phyloP scores from a whole-genome alignment of 495 filamentous ascomycete species.

The Bacidia gigantensis region DNA sequence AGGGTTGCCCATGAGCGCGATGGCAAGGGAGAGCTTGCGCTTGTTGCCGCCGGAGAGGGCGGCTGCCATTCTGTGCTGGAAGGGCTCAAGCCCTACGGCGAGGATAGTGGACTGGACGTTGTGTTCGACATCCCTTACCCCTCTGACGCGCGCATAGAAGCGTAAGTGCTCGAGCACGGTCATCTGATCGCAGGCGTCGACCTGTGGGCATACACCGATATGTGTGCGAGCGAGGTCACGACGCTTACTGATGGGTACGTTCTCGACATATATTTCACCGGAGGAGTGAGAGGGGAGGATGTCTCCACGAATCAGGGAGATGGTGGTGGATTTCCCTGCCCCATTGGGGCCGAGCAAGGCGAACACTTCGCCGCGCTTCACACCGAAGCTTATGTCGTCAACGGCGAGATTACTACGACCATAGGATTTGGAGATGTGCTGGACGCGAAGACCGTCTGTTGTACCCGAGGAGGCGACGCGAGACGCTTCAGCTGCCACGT shows the following conservation, averaged over 20 bases:
- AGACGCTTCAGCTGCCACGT: conserved; percentile 33
- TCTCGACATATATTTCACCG: conserved; percentile 64
- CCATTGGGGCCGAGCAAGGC: conserved; percentile 80
- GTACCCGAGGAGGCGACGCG: conserved; percentile 30
- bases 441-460: conserved; percentile 53
- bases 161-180: conserved; percentile 40
- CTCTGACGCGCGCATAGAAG: conserved; percentile 44
- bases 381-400: conserved; percentile 68
- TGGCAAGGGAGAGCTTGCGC: conserved; percentile 38
- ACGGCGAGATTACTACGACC: conserved; percentile 49
- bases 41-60: conserved; percentile 42
- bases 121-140: conserved; percentile 35
- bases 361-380: conserved; percentile 65
- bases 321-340: conserved; percentile 76
- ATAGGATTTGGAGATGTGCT: conserved; percentile 66
- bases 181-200: conserved; percentile 46
- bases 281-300: conserved; percentile 44
- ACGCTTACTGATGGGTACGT: conserved; percentile 49
- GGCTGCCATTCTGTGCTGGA: conserved; percentile 28
- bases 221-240: conserved; percentile 51
- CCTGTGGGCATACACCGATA: conserved; percentile 53
- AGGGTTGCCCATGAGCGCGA: conserved; percentile 37
- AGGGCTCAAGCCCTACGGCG: conserved; percentile 28
- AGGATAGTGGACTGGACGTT: conserved; percentile 36
- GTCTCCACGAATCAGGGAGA: conserved; percentile 75